A percentile compares a stretch with the other conserved stretches of the same genome.
Evolutionary conservation across 768 basidiomycete species (phyloP).

Genomic region (Boletus bicolor): DNA sequence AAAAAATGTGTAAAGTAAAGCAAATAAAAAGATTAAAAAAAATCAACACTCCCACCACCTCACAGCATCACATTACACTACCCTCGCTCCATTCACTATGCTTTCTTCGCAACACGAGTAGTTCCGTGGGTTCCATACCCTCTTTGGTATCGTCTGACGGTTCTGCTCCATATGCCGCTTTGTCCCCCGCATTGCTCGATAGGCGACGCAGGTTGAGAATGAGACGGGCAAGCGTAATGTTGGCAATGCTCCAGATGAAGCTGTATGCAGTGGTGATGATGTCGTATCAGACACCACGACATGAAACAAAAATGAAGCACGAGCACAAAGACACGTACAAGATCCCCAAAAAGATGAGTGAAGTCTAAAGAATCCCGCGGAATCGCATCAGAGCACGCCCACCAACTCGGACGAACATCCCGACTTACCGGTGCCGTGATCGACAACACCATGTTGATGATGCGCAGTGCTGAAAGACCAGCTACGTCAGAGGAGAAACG

Average conservation of each 20-base stretch:
- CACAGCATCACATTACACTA: neutral
- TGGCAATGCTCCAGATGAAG: conserved; percentile 36
- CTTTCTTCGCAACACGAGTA: conserved; percentile 1
- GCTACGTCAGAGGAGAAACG: neutral
- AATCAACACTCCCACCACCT: neutral
- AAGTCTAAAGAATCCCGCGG: conserved; percentile 7
- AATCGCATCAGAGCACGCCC: neutral
- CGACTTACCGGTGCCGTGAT: conserved; percentile 23
- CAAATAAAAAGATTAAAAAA: neutral
- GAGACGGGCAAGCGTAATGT: conserved; percentile 32
- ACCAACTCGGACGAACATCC: neutral
- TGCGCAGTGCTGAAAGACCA: conserved; percentile 14
- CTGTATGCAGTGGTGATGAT: conserved; percentile 12
- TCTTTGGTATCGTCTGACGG: neutral
- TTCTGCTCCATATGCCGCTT: neutral
- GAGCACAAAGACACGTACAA: conserved; percentile 12
- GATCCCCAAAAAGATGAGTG: conserved; percentile 20
- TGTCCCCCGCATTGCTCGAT: neutral
- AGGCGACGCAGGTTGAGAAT: conserved; percentile 33
- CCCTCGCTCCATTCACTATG: neutral
- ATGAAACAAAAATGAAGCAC: neutral
- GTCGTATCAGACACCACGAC: neutral
- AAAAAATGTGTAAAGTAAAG: neutral
- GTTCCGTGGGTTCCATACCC: neutral
- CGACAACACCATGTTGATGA: conserved; percentile 23